Evolutionary conservation across 495 filamentous ascomycete genomes (phyloP).

Genomic region (Lasiosphaeria miniovina): DNA sequence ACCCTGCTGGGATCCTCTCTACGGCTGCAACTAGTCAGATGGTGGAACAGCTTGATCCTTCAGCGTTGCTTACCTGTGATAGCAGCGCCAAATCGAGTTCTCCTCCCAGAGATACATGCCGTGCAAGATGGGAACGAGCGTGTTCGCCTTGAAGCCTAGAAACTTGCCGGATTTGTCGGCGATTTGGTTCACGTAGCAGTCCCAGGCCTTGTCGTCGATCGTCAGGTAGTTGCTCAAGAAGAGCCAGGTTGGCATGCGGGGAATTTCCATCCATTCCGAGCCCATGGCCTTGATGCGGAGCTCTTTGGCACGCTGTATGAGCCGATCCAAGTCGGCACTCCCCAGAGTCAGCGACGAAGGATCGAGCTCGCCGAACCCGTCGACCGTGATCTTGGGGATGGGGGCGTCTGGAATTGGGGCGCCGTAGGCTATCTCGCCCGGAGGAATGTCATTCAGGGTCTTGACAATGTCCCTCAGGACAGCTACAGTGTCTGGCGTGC

Average conservation of each 20-base stretch:
- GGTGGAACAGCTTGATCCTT: background rate
- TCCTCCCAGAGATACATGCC: constrained; percentile 3
- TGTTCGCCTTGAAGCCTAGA: background rate
- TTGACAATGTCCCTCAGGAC: background rate
- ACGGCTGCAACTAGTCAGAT: background rate
- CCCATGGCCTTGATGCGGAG: background rate
- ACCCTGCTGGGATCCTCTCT: background rate
- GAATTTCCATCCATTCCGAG: background rate
- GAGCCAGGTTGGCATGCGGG: background rate
- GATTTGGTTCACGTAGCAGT: background rate
- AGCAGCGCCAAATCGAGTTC: background rate
- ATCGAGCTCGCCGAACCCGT: background rate
- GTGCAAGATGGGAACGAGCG: background rate
- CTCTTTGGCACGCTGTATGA: background rate
- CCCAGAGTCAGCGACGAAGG: background rate
- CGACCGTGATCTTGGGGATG: background rate
- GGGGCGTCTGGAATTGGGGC: background rate
- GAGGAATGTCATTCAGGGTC: background rate
- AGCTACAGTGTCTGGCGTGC: background rate
- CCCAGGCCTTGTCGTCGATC: background rate
- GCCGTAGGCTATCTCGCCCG: constrained; percentile 5
- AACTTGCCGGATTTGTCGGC: background rate
- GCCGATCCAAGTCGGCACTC: background rate
- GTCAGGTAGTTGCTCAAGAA: background rate
- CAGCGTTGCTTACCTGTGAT: background rate